Evolutionary conservation across 345 rosid species (phyloP), one percentile per base, ranked within the genome.

Genomic region (Sapria himalayana): DNA sequence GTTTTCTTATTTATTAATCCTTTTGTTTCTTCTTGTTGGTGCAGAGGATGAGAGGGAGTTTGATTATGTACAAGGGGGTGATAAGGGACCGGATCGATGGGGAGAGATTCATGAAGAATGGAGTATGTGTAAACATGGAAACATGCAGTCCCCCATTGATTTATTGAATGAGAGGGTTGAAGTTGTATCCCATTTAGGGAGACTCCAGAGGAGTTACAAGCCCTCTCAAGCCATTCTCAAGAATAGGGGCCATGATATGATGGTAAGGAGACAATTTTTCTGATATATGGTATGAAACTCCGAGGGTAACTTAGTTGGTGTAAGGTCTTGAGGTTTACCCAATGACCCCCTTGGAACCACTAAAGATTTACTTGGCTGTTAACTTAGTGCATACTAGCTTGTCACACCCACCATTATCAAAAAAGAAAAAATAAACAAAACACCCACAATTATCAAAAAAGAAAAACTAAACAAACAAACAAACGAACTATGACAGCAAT

Each of bases 231-330:
- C 82, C 42, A 70, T 67, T 10, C 74, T 86, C 4, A 68, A 3
- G 51, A 86, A 86, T 38, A 72, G 94, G 31, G 97, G 97, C 43
- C 92, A 73, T 50, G 94, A 86, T 41, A 73, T 78, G 63, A 69
- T 58, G 94, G 97, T 86, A 66, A 9, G 15, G 0, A 27, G 1
- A 7, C 15, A 33, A n/a, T 10, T 19, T 53, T 11, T 19, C 24
- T 15, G 3, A 17, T 24, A n/a, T n/a, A n/a, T n/a, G n/a, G n/a
- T n/a, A n/a, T n/a, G n/a, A n/a, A n/a, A n/a, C n/a, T n/a, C n/a
- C n/a, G n/a, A n/a, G n/a, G n/a, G n/a, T n/a, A n/a, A n/a, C n/a
- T n/a, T n/a, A n/a, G n/a, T n/a, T n/a, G n/a, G n/a, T n/a, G n/a
- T n/a, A n/a, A n/a, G n/a, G n/a, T n/a, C n/a, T n/a, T n/a, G n/a